Evolutionary conservation across 352 stramenopile species (phyloP).

Genomic region (Pythium myriotylum): DNA sequence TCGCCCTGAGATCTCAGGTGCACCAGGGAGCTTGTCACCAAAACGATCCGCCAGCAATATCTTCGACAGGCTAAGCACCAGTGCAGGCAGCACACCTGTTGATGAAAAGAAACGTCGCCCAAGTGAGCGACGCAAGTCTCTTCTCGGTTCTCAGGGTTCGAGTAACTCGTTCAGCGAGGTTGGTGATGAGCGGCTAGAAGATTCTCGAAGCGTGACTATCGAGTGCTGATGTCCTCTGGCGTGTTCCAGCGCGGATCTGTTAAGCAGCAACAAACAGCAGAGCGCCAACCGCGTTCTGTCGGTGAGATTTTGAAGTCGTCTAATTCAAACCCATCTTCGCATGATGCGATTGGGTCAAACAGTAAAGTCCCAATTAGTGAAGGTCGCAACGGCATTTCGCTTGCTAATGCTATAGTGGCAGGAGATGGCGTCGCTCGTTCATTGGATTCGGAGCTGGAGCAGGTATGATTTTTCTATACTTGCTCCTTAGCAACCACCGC

Average conservation of each 20-base stretch:
- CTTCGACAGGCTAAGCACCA: conserved; percentile 46
- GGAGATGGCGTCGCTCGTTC: conserved; percentile 27
- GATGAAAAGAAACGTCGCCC: conserved; percentile 35
- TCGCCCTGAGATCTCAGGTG: conserved; percentile 73
- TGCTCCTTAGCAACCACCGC: not conserved
- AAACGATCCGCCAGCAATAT: conserved; percentile 42
- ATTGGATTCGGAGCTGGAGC: conserved; percentile 16
- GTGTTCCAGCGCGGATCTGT: conserved; percentile 15
- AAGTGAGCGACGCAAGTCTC: conserved; percentile 29
- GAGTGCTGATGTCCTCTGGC: conserved; percentile 25
- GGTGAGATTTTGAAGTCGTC: conserved; percentile 53
- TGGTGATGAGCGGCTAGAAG: conserved; percentile 19
- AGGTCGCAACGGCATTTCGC: conserved; percentile 2
- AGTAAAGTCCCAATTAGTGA: not conserved
- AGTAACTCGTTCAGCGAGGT: conserved; percentile 40
- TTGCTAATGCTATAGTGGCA: not conserved
- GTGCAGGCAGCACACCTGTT: conserved; percentile 29
- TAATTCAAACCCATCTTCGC: conserved; percentile 29
- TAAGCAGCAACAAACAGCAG: conserved; percentile 4
- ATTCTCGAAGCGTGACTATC: conserved; percentile 10
- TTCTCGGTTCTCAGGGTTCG: conserved; percentile 19
- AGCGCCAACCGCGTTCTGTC: conserved; percentile 30
- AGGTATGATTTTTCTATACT: conserved; percentile 10
- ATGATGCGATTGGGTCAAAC: conserved; percentile 2
- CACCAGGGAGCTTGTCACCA: conserved; percentile 41